These are phyloP conservation scores for Ustilago nuda DNA, from an alignment of 1,284 basidiomycete genomes.

Conservation along the genomic window DNA sequence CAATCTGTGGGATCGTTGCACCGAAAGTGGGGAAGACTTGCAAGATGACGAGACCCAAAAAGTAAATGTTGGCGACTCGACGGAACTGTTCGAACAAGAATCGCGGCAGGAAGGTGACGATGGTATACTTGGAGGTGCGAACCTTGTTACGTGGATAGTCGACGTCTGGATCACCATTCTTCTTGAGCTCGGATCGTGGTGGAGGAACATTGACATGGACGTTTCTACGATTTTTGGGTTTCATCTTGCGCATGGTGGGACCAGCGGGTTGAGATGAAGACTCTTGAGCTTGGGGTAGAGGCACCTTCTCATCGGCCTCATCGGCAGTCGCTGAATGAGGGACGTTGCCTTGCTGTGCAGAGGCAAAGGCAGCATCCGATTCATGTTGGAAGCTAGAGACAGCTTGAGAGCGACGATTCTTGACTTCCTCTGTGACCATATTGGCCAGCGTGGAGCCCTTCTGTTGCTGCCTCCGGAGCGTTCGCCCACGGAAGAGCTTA, in stretches of 20 bases:
- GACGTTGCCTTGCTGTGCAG: constrained; percentile 53
- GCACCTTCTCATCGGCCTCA: constrained; percentile 25
- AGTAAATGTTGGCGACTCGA: constrained; percentile 92
- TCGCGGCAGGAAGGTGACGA: constrained; percentile 84
- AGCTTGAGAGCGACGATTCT: constrained; percentile 41
- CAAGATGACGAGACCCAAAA: constrained; percentile 83
- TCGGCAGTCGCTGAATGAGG: constrained; percentile 45
- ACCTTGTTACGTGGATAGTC: constrained; percentile 93
- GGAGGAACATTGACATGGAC: constrained; percentile 65
- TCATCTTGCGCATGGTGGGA: constrained; percentile 51
- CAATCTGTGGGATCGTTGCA: constrained; percentile 83
- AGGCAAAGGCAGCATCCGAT: constrained; percentile 55
- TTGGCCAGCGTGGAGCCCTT: constrained; percentile 36
- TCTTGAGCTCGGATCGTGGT: constrained; percentile 76
- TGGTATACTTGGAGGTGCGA: constrained; percentile 90
- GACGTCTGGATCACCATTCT: constrained; percentile 80
- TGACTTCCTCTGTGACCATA: constrained; percentile 41
- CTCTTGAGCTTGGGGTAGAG: neutral
- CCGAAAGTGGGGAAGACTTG: constrained; percentile 93
- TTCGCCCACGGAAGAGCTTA: constrained; percentile 58
- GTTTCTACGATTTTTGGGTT: constrained; percentile 59
- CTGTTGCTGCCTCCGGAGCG: constrained; percentile 39
- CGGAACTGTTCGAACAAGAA: constrained; percentile 67
- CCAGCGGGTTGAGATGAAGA: constrained; percentile 24
- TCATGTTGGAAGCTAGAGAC: constrained; percentile 34